Conservation (phyloP, 371 early-diverging fungal genomes). For the Haplosporangium sp. region DNA sequence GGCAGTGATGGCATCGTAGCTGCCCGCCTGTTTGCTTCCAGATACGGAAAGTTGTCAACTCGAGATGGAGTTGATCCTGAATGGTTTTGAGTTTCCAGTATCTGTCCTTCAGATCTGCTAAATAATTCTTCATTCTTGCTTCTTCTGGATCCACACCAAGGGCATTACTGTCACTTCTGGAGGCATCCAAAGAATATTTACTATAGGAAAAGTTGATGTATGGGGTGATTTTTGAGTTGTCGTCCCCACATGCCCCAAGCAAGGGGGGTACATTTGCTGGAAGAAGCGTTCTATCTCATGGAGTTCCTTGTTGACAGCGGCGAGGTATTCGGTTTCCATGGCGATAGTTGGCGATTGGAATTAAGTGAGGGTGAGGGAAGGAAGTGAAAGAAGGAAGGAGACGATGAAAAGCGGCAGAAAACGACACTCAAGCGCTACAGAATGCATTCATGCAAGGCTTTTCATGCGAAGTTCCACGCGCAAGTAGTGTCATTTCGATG, state of each 20-base stretch:
- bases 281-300: conserved; percentile 31
- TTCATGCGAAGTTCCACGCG: too few relatives aligned
- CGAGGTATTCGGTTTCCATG: conserved; percentile 31
- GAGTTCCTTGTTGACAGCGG: conserved; percentile 25
- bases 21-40: neutral
- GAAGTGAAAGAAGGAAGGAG: neutral
- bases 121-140: neutral
- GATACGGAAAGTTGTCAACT: conserved; percentile 20
- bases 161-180: too few relatives aligned
- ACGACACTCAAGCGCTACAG: neutral
- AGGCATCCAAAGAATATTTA: too few relatives aligned
- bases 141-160: too few relatives aligned
- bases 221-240: too few relatives aligned
- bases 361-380: neutral
- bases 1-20: too few relatives aligned
- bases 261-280: conserved; percentile 1
- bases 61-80: conserved; percentile 33
- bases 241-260: too few relatives aligned
- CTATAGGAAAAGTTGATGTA: neutral
- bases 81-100: conserved; percentile 25
- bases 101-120: conserved; percentile 17
- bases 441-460: too few relatives aligned
- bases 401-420: too few relatives aligned
- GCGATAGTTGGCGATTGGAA: neutral
- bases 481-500: too few relatives aligned